Evolutionary conservation across 2,329 filamentous ascomycete genomes (phyloP).

Genomic region (Sclerotinia glacialis): DNA sequence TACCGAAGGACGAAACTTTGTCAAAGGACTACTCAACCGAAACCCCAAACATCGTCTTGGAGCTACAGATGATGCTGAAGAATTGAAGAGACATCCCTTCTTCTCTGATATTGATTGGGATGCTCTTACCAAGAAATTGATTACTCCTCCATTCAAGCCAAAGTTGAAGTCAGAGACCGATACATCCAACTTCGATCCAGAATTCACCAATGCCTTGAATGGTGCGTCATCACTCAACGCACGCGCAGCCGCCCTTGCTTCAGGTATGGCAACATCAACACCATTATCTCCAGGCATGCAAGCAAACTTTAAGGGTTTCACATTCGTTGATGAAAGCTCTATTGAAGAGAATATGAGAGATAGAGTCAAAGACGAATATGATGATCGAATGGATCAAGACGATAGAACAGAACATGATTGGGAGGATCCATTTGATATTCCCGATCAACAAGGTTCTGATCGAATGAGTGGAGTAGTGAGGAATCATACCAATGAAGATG

Average conservation of each 20-base stretch:
- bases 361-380: slow-evolving; percentile 50
- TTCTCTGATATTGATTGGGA: slow-evolving; percentile 94
- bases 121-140: slow-evolving; percentile 80
- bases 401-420: slow-evolving; percentile 47
- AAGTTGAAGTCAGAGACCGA: slow-evolving; percentile 95
- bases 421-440: slow-evolving; percentile 45
- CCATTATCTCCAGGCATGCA: slow-evolving; percentile 93
- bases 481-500: slow-evolving; percentile 55
- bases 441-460: slow-evolving; percentile 47
- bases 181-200: slow-evolving; percentile 96
- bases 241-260: slow-evolving; percentile 79
- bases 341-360: slow-evolving; percentile 79
- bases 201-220: slow-evolving; percentile 93
- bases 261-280: slow-evolving; percentile 83
- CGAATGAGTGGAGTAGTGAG: slow-evolving; percentile 64
- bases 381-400: slow-evolving; percentile 58
- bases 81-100: slow-evolving; percentile 92
- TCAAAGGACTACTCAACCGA: slow-evolving; percentile 93
- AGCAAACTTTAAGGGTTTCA: slow-evolving; percentile 97
- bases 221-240: slow-evolving; percentile 86
- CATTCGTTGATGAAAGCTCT: slow-evolving; percentile 96
- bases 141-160: slow-evolving; percentile 95
- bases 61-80: slow-evolving; percentile 85
- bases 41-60: slow-evolving; percentile 95
- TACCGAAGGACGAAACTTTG: slow-evolving; percentile 93